Conservation (phyloP, 768 basidiomycete genomes). For the Termitomyces sp. region DNA sequence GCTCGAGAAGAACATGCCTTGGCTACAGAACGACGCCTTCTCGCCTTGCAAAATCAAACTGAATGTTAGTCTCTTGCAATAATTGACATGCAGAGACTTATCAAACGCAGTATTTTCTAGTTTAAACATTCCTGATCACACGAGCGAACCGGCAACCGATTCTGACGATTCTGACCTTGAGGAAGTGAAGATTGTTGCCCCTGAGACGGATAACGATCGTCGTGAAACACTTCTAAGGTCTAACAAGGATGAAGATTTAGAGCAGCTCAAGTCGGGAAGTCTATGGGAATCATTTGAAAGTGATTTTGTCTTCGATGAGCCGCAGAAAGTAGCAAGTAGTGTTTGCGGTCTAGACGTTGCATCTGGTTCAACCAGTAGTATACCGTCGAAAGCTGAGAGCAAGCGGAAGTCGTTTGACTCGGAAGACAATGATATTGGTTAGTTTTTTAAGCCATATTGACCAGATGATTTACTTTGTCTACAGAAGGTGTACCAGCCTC, state of each 20-base stretch:
- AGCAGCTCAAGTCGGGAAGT: constrained; percentile 31
- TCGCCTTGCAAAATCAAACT: constrained; percentile 31
- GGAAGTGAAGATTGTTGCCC: constrained; percentile 27
- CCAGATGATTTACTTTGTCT: not conserved
- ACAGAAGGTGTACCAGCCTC: constrained; percentile 5
- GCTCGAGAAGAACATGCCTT: constrained; percentile 74
- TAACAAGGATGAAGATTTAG: constrained; percentile 35
- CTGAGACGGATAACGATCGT: constrained; percentile 42
- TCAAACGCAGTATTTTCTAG: not conserved
- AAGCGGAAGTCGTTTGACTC: constrained; percentile 8
- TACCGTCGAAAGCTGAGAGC: not conserved
- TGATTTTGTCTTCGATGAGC: constrained; percentile 41
- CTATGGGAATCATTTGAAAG: constrained; percentile 40
- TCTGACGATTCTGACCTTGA: constrained; percentile 13
- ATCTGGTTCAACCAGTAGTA: not conserved
- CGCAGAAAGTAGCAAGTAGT: constrained; percentile 10
- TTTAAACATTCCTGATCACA: not conserved
- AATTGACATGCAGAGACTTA: not conserved
- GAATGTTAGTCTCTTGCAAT: constrained; percentile 13
- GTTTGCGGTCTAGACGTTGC: constrained; percentile 6
- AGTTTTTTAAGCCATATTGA: not conserved
- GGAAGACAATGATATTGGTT: constrained; percentile 6
- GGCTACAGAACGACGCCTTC: constrained; percentile 63
- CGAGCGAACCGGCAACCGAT: constrained; percentile 22
- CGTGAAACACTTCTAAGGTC: constrained; percentile 46